Evolutionary conservation across 345 rosid species (phyloP).

Genomic region (Bruguiera gymnorhiza): DNA sequence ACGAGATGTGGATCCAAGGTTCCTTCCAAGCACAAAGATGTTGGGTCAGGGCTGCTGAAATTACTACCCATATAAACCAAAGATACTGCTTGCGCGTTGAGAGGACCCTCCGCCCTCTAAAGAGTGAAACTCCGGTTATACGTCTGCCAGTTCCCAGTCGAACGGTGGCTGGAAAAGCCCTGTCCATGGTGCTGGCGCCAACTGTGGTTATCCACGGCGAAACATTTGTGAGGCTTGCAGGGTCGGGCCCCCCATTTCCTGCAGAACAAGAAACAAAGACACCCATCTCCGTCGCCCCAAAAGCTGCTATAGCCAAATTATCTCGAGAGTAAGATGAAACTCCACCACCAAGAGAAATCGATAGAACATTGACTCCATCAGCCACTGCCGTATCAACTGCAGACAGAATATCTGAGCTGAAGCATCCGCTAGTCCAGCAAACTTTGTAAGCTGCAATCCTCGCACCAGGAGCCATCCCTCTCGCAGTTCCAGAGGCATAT

Average conservation of each 20-base stretch:
- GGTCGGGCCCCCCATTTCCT: conserved; percentile 31
- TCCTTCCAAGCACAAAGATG: conserved; percentile 31
- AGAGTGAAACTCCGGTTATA: conserved; percentile 23
- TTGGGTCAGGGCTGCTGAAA: conserved; percentile 22
- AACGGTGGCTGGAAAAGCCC: conserved; percentile 25
- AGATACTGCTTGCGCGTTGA: conserved; percentile 17
- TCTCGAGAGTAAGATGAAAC: conserved; percentile 25
- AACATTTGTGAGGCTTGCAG: conserved; percentile 30
- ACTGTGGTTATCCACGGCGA: conserved; percentile 32
- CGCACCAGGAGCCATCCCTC: conserved; percentile 35
- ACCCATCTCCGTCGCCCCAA: conserved; percentile 33
- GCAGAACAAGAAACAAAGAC: conserved; percentile 33
- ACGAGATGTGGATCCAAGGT: conserved; percentile 21
- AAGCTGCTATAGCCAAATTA: conserved; percentile 29
- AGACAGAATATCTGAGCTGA: conserved; percentile 30
- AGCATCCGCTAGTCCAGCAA: conserved; percentile 31
- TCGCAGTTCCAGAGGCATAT: conserved; percentile 30
- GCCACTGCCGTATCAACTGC: conserved; percentile 32
- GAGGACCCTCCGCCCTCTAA: conserved; percentile 21
- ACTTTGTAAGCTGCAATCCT: conserved; percentile 30
- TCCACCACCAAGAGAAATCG: conserved; percentile 32
- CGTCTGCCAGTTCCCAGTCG: conserved; percentile 24
- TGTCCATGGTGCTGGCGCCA: conserved; percentile 29
- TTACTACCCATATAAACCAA: conserved; percentile 27
- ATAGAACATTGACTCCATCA: conserved; percentile 30